Evolutionary conservation across 192 early-diverging fungal species (phyloP), one percentile per base, ranked within the genome.

Genomic region (Rhizophagus sp.): DNA sequence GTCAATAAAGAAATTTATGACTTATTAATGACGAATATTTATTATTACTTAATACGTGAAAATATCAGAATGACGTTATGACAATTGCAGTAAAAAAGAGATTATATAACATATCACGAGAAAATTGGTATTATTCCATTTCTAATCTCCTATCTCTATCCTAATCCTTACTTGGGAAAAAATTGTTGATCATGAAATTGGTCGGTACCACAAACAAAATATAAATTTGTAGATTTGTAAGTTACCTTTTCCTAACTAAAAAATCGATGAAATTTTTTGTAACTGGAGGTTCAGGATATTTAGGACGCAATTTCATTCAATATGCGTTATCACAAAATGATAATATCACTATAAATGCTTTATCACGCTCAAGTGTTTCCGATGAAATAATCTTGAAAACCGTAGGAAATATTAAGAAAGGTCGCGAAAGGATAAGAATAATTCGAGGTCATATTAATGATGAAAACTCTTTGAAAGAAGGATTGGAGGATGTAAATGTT

Each of bases 271-370:
- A 77, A 63, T 62, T 77, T 12, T 77, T 77, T 49, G 27, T 77
- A 8, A 77, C 75, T 22, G 75, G 75, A 4, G 75, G 75, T 7
- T 77, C 75, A 15, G 75, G 75, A 19, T 77, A 25, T 62, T 36
- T 77, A 30, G 75, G 75, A 15, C 75, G 75, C n/a, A 77, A 77
- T 22, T 49, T 77, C n/a, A 77, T 77, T 22, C 24, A 66, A 27
- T 77, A 77, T 36, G 33, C 62, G 5, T 36, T 77, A 5, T 27
- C 30, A 13, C 33, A 64, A 63, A 62, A 77, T 25, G 22, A 63
- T 8, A 19, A 65, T 17, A 22, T 65, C n/a, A 36, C 24, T 13
- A 65, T 77, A 25, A 65, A 27, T 47, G 75, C 34, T 25, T 65
- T 77, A 19, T 63, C 75, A 12, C 75, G 62, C n/a, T 77, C 75